These are phyloP conservation scores for Fraxinus pennsylvanica DNA, from an alignment of 257 asterid genomes.

Conservation along the genomic window DNA sequence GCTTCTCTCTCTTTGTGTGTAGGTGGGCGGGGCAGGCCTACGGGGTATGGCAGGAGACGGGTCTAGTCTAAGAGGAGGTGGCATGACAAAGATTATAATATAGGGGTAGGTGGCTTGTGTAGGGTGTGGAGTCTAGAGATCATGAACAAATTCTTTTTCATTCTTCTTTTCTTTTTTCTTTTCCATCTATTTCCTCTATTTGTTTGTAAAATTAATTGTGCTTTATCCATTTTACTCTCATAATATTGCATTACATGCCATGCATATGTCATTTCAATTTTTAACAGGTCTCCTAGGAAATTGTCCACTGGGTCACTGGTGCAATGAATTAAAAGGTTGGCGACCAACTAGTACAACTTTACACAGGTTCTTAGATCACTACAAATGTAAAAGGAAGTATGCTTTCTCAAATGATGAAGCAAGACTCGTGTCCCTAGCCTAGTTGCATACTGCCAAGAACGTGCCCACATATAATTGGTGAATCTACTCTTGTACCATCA, in stretches of 20 bases:
- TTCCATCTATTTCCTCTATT: background rate
- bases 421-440: background rate
- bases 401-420: background rate
- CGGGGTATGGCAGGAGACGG: background rate
- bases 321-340: background rate
- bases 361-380: background rate
- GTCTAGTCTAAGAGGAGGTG: background rate
- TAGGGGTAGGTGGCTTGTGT: too few species aligned
- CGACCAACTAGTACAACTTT: background rate
- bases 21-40: too few species aligned
- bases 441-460: background rate
- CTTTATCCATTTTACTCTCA: background rate
- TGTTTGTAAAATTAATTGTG: background rate
- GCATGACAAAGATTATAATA: background rate
- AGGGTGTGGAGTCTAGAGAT: background rate
- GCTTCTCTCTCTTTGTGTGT: background rate
- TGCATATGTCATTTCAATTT: background rate
- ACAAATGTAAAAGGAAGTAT: background rate
- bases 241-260: background rate
- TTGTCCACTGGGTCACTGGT: background rate
- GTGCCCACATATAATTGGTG: background rate
- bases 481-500: too few species aligned
- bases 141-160: background rate
- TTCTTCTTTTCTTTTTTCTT: background rate
- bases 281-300: background rate